These are phyloP conservation scores for Dothistroma pini DNA, from an alignment of 2,329 filamentous ascomycete species.

Conservation along the genomic window DNA sequence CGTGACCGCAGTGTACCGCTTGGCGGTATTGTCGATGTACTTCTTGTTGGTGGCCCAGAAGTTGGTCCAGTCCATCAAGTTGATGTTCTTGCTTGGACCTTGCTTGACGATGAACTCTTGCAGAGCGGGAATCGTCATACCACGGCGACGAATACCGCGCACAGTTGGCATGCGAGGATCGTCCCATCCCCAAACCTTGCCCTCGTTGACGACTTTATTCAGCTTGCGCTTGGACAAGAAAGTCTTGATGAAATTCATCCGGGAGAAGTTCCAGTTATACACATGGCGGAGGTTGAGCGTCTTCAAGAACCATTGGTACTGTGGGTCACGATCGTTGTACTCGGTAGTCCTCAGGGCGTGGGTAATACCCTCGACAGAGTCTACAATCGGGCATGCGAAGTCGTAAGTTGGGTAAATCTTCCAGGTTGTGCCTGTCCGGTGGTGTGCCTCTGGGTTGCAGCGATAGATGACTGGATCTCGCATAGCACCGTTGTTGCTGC, in stretches of 20 bases:
- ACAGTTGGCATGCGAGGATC: constrained; percentile 84
- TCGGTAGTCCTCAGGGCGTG: constrained; percentile 80
- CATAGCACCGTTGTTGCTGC: constrained; percentile 93
- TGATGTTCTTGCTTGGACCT: constrained; percentile 78
- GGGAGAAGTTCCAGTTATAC: constrained; percentile 80
- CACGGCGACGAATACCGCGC: constrained; percentile 71
- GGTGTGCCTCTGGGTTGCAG: constrained; percentile 72
- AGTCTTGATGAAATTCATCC: constrained; percentile 79
- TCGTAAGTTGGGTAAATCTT: constrained; percentile 88
- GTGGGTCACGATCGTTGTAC: constrained; percentile 81
- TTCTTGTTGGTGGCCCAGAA: constrained; percentile 55
- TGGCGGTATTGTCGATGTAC: constrained; percentile 48
- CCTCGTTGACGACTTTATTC: constrained; percentile 73
- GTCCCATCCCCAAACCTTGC: constrained; percentile 78
- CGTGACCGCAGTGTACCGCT: constrained; percentile 55
- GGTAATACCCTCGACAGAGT: constrained; percentile 76
- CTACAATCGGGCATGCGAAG: constrained; percentile 78
- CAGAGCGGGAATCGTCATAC: constrained; percentile 74
- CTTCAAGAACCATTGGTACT: constrained; percentile 82
- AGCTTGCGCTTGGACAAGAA: constrained; percentile 84
- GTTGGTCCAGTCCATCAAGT: constrained; percentile 76
- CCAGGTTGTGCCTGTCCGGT: constrained; percentile 74
- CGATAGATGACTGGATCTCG: constrained; percentile 97
- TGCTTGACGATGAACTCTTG: constrained; percentile 82
- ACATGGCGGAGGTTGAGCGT: constrained; percentile 70